These are phyloP conservation scores for Suillus bovinus DNA, from an alignment of 768 basidiomycete genomes.

Conservation along the genomic window DNA sequence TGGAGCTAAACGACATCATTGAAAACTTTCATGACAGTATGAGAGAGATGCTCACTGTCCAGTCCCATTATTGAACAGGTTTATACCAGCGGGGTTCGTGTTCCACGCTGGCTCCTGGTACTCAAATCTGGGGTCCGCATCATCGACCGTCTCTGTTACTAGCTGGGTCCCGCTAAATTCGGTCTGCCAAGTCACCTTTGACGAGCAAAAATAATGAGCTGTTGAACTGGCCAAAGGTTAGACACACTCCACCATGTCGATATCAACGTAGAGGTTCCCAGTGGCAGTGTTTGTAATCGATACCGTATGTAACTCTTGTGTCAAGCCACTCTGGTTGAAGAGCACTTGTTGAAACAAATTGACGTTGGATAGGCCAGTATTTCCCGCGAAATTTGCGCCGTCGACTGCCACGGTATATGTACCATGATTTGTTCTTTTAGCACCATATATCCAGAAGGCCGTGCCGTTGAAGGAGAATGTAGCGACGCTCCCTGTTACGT, in stretches of 20 bases:
- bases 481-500: constrained; percentile 32
- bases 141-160: constrained; percentile 27
- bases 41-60: constrained; percentile 36
- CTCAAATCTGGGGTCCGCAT: constrained; percentile 38
- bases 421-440: constrained; percentile 49
- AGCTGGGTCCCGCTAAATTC: constrained; percentile 21
- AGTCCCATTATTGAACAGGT: constrained; percentile 42
- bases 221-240: neutral
- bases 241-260: constrained; percentile 43
- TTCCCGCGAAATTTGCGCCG: constrained; percentile 23
- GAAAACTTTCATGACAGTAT: neutral
- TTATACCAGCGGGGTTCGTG: constrained; percentile 30
- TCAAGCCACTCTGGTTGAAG: constrained; percentile 37
- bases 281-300: constrained; percentile 29
- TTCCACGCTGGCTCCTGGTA: constrained; percentile 39
- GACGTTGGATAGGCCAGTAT: constrained; percentile 30
- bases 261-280: constrained; percentile 35
- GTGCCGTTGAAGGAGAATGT: constrained; percentile 51
- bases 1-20: constrained; percentile 29
- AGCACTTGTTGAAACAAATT: constrained; percentile 41
- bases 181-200: constrained; percentile 30
- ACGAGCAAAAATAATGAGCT: constrained; percentile 1
- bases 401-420: constrained; percentile 45
- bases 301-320: constrained; percentile 38
- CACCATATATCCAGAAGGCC: constrained; percentile 49